These are phyloP conservation scores for Pseudoneurospora amorphoporcata DNA, from an alignment of 495 filamentous ascomycete species.

Conservation along the genomic window DNA sequence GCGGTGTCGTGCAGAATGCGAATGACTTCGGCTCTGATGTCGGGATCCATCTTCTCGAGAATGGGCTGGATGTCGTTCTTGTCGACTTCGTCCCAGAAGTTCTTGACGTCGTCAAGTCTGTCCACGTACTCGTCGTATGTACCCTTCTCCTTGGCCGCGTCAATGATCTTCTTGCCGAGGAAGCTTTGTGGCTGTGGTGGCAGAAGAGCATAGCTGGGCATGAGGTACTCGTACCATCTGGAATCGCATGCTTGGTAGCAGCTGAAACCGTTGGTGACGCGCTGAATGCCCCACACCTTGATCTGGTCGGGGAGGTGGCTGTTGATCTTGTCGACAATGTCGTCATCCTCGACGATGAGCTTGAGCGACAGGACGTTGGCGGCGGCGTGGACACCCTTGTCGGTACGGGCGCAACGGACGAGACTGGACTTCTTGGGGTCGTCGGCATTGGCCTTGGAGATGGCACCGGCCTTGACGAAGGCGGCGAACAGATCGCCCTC, in stretches of 20 bases:
- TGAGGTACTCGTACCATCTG: conserved; percentile 90
- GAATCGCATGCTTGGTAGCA: conserved; percentile 90
- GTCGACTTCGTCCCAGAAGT: conserved; percentile 74
- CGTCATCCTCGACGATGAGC: conserved; percentile 82
- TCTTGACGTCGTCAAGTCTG: conserved; percentile 64
- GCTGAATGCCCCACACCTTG: conserved; percentile 81
- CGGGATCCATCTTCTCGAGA: conserved; percentile 39
- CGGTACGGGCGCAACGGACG: conserved; percentile 86
- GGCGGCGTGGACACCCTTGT: conserved; percentile 96
- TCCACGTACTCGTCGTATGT: conserved; percentile 54
- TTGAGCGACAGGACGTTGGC: conserved; percentile 95
- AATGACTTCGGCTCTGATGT: conserved; percentile 31
- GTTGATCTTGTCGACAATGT: conserved; percentile 87
- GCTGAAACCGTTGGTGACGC: conserved; percentile 77
- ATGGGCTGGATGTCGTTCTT: conserved; percentile 67
- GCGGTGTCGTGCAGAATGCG: conserved; percentile 27
- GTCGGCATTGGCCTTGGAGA: conserved; percentile 90
- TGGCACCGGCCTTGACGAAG: conserved; percentile 79
- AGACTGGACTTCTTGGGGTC: conserved; percentile 95
- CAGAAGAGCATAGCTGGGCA: conserved; percentile 81
- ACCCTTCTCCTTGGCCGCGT: conserved; percentile 59
- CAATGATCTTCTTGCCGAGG: conserved; percentile 65
- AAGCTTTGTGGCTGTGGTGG: conserved; percentile 84
- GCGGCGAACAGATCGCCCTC: conserved; percentile 94
- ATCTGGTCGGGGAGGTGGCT: conserved; percentile 75